Percentiles rank a stretch among this genome's conserved stretches.
Conservation (phyloP, 2,329 filamentous ascomycete species). For the Xylariales sp. region DNA sequence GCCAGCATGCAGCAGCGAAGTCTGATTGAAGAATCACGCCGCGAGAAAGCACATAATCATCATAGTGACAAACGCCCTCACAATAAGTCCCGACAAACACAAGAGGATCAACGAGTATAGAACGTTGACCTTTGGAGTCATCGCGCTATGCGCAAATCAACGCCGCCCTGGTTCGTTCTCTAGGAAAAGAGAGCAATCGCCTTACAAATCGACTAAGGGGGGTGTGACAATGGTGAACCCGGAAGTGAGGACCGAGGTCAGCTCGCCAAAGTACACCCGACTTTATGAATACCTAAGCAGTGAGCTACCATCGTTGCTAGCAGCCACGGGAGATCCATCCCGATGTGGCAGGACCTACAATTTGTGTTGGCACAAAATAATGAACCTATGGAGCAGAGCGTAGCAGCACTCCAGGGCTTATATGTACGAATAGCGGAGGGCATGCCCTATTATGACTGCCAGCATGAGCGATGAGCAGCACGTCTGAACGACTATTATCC, state of each 20-base stretch:
- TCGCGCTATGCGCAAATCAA: not conserved
- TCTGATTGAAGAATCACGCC: slow-evolving; percentile 89
- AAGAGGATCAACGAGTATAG: slow-evolving; percentile 50
- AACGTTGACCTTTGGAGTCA: slow-evolving; percentile 5
- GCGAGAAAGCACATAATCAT: slow-evolving; percentile 75
- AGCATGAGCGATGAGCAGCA: slow-evolving; percentile 23
- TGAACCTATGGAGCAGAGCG: slow-evolving; percentile 16
- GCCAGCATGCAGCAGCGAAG: slow-evolving; percentile 93
- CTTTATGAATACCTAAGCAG: slow-evolving; percentile 11
- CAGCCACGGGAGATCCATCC: not conserved
- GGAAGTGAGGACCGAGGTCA: slow-evolving; percentile 5
- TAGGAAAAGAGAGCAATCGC: slow-evolving; percentile 5
- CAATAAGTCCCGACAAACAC: slow-evolving; percentile 45
- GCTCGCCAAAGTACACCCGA: slow-evolving; percentile 5
- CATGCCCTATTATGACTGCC: slow-evolving; percentile 19
- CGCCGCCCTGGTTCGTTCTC: not conserved
- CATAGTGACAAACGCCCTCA: slow-evolving; percentile 52
- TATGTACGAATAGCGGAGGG: slow-evolving; percentile 34
- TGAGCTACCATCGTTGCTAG: slow-evolving; percentile 17
- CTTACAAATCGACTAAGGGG: not conserved
- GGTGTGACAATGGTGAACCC: slow-evolving; percentile 5
- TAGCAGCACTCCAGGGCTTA: slow-evolving; percentile 31
- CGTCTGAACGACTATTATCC: slow-evolving; percentile 21
- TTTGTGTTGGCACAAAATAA: slow-evolving; percentile 24
- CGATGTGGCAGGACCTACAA: slow-evolving; percentile 15